Base-by-base conservation (phyloP, 23 red algal species). In the Gracilaria gracilis region DNA sequence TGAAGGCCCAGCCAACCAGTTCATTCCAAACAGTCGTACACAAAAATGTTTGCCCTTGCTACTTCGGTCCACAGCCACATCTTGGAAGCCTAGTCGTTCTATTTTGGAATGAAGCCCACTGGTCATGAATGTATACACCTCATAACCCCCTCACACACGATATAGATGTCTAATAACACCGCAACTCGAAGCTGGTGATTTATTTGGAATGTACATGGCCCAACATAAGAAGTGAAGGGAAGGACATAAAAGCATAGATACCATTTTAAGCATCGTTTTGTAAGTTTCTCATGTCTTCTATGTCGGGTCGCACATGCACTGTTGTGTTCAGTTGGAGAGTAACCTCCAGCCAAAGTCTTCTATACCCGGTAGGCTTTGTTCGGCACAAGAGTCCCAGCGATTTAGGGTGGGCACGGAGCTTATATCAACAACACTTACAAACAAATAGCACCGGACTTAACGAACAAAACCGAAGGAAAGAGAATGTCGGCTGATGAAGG, bases 401-500 rank as follows among this genome's bases (percentile, higher is more conserved):
- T 5, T 11, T 6, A 65, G 61, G 61, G 61, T 7, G 64, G 32
- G 16, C 27, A 7, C 31, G 14, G 7, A 17, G 13, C 64, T 7
- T 4, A 0, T 37, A 32, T 36, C 32, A 37, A 19, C 31, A 14
- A 20, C 9, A 28, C 20, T 24, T 69, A 9, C 27, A 12, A 36
- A 17, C 1, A 69, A 36, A 19, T 19, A 36, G 16, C 9, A 69
- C 12, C 29, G 11, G 31, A 3, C 25, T 6, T 36, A 37, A 1
- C 28, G 27, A 69, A 69, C 64, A 20, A 69, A 19, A 37, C 32
- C 28, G 12, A 69, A 37, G 13, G 31, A 20, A 32, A 36, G 72
- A 77, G 72, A 50, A 77, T 77, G 72, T 77, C 72, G 11, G 72
- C 72, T 77, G 72, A 77, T 77, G 72, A 51, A 50, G 23, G 40